Conservation (phyloP, 2,329 filamentous ascomycete species). For the Colletotrichum coccodes region DNA sequence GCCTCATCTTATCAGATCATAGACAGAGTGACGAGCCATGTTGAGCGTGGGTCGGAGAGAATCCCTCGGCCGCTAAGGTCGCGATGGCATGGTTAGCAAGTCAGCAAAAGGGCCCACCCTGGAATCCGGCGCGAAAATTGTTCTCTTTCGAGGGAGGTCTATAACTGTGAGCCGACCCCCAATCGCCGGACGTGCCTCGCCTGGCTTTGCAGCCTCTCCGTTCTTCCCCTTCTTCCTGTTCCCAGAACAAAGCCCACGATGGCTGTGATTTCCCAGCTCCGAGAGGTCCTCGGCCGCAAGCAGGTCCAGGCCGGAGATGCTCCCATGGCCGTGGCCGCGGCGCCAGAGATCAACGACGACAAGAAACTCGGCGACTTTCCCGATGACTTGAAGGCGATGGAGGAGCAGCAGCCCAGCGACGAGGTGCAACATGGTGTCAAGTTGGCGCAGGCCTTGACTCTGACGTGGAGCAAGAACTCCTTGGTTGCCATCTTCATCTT, state of each 20-base stretch:
- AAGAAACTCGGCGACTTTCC: background rate
- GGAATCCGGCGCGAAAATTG: background rate
- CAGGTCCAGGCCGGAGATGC: background rate
- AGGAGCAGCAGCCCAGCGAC: constrained; percentile 3
- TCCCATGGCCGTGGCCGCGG: background rate
- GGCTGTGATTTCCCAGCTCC: background rate
- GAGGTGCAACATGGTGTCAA: constrained; percentile 37
- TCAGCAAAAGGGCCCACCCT: background rate
- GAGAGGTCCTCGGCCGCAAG: background rate
- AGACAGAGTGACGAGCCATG: background rate
- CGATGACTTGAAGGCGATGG: background rate
- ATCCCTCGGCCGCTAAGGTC: background rate
- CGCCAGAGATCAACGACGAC: background rate
- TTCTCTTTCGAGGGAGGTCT: background rate
- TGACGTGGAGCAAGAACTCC: constrained; percentile 35
- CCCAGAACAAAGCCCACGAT: background rate
- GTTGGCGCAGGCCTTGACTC: constrained; percentile 36
- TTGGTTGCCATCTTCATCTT: constrained; percentile 35
- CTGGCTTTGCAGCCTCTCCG: background rate
- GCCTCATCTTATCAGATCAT: background rate
- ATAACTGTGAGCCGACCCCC: background rate
- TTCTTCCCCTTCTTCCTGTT: background rate
- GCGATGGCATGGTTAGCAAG: background rate
- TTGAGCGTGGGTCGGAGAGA: background rate
- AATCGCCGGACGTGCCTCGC: background rate